Evolutionary conservation across 208 protist species (phyloP).

Genomic region (Leptomonas seymouri): DNA sequence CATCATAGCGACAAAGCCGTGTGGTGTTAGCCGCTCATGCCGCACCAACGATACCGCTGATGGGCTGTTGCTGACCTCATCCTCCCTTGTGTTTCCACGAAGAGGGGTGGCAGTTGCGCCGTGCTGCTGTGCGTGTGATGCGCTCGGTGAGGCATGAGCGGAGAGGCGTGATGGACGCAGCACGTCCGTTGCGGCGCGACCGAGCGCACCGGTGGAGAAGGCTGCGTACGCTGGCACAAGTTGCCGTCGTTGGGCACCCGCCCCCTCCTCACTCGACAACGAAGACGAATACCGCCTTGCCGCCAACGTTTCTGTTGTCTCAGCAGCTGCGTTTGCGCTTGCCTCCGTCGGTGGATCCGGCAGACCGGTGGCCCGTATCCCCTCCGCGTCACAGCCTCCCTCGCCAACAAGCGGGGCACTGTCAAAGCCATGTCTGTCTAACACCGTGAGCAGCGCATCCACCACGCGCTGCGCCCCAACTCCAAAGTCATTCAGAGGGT

Average conservation of each 20-base stretch:
- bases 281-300: neutral
- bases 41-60: neutral
- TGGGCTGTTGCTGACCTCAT: slow-evolving; percentile 4
- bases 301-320: neutral
- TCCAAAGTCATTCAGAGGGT: slow-evolving; percentile 27
- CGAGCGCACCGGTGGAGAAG: neutral
- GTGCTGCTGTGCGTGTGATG: too few relatives aligned
- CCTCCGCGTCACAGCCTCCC: neutral
- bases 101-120: neutral
- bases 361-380: neutral
- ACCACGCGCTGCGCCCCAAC: slow-evolving; percentile 28
- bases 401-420: neutral
- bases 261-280: neutral
- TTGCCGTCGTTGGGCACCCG: neutral
- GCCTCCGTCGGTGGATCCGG: neutral
- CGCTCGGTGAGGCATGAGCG: too few relatives aligned
- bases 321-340: neutral
- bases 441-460: slow-evolving; percentile 31
- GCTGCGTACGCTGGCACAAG: too few relatives aligned
- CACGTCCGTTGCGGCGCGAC: neutral
- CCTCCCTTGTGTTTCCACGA: neutral
- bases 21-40: slow-evolving; percentile 11
- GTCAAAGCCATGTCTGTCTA: slow-evolving; percentile 24
- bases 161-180: neutral
- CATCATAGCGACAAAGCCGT: slow-evolving; percentile 12